These are phyloP conservation scores for Fusarium tricinctum DNA, from an alignment of 2,329 filamentous ascomycete genomes.

Conservation along the genomic window DNA sequence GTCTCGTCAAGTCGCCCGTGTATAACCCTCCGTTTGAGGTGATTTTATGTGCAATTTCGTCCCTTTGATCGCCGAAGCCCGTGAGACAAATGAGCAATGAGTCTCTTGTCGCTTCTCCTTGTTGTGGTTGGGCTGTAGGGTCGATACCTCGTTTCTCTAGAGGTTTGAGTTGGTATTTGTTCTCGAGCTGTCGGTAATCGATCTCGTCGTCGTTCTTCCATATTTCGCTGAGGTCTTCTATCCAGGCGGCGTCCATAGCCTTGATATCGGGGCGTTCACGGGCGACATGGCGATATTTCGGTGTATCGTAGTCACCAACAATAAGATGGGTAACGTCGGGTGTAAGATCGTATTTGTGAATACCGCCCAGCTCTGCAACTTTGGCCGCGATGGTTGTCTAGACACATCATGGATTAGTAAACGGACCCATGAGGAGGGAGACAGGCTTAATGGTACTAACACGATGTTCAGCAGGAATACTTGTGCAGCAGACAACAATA, in stretches of 20 bases:
- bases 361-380: constrained; percentile 85
- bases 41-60: constrained; percentile 77
- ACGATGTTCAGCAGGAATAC: constrained; percentile 81
- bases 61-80: constrained; percentile 74
- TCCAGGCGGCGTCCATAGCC: constrained; percentile 85
- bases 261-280: constrained; percentile 88
- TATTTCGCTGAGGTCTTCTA: constrained; percentile 80
- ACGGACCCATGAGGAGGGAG: constrained; percentile 6
- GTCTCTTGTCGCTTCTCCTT: constrained; percentile 52
- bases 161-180: constrained; percentile 72
- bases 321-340: constrained; percentile 95
- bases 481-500: constrained; percentile 89
- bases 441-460: constrained; percentile 64
- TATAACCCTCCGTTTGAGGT: constrained; percentile 83
- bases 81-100: constrained; percentile 68
- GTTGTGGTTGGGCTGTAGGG: constrained; percentile 45
- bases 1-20: constrained; percentile 86
- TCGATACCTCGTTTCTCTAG: constrained; percentile 69
- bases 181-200: constrained; percentile 78
- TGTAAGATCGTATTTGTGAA: constrained; percentile 92
- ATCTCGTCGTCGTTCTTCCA: constrained; percentile 89
- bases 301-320: constrained; percentile 88
- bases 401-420: constrained; percentile 8
- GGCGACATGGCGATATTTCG: constrained; percentile 96
- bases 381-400: constrained; percentile 71